Evolutionary conservation across 306 rosid genomes (phyloP).

Genomic region (Erythrophleum fordii): DNA sequence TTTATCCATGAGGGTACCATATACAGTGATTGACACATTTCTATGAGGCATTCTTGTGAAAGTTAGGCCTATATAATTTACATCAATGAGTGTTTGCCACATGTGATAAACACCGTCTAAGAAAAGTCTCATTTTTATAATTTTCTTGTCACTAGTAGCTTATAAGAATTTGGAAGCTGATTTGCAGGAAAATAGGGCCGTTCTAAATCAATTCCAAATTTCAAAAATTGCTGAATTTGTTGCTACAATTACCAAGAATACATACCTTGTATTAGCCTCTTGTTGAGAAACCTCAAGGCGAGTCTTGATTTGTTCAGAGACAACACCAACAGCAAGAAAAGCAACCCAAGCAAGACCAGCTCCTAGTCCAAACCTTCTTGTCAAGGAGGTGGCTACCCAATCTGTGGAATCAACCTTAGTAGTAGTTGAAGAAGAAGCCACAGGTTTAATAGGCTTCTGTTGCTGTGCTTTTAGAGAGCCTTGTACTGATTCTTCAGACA

Average conservation of each 20-base stretch:
- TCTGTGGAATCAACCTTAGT: conserved; percentile 76
- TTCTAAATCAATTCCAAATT: neutral
- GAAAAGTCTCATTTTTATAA: neutral
- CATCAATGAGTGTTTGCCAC: no score
- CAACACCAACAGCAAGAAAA: conserved; percentile 79
- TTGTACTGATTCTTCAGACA: conserved; percentile 44
- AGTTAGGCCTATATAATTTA: no score
- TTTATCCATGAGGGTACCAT: neutral
- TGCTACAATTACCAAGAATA: neutral
- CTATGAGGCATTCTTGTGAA: no score
- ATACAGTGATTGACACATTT: no score
- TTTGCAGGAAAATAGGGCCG: neutral
- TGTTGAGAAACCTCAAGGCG: conserved; percentile 91
- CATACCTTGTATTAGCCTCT: conserved; percentile 80
- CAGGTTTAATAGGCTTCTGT: conserved; percentile 49
- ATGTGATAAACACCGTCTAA: no score
- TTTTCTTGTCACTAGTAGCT: neutral
- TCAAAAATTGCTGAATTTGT: neutral
- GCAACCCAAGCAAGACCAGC: conserved; percentile 98
- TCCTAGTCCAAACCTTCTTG: conserved; percentile 88
- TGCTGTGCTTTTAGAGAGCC: conserved; percentile 46
- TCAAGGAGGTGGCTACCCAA: conserved; percentile 85
- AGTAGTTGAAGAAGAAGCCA: conserved; percentile 17
- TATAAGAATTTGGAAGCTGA: neutral
- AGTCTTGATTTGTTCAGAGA: conserved; percentile 96